These are phyloP conservation scores for Euphorbia corollata DNA, from an alignment of 441 rosid genomes.

Conservation along the genomic window DNA sequence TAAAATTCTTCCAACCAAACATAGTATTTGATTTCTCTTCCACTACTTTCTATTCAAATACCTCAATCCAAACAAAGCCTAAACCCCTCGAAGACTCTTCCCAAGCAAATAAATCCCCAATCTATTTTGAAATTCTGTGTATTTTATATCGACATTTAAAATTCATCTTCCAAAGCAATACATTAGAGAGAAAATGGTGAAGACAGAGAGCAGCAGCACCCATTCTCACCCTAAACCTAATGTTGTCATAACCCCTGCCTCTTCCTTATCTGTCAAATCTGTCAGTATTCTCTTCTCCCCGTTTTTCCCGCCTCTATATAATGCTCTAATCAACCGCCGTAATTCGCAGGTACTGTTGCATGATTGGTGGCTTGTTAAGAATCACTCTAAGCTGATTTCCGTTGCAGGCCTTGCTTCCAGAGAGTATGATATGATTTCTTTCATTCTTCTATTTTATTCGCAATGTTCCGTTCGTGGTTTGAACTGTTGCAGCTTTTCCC, in stretches of 20 bases:
- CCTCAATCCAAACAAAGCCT: no score
- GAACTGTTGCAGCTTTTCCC: neutral
- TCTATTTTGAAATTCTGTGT: no score
- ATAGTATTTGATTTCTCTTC: no score
- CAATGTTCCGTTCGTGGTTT: no score
- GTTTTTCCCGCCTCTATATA: neutral
- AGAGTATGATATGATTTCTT: constrained; percentile 27
- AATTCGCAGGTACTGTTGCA: constrained; percentile 20
- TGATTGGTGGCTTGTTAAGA: constrained; percentile 55
- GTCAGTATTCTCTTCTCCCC: constrained; percentile 7
- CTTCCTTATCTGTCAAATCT: constrained; percentile 23
- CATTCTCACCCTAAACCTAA: neutral
- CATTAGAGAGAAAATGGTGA: neutral
- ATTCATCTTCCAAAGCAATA: no score
- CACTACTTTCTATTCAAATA: no score
- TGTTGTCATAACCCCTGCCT: neutral
- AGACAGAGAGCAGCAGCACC: neutral
- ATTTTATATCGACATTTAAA: no score
- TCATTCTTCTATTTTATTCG: neutral
- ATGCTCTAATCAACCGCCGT: neutral
- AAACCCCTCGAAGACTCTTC: no score
- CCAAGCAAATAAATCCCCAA: no score
- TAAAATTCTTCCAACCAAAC: no score
- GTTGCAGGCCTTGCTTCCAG: constrained; percentile 48
- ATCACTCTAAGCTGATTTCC: constrained; percentile 27